These are phyloP conservation scores for Gentiana dahurica DNA, from an alignment of 257 asterid species.

Conservation along the genomic window DNA sequence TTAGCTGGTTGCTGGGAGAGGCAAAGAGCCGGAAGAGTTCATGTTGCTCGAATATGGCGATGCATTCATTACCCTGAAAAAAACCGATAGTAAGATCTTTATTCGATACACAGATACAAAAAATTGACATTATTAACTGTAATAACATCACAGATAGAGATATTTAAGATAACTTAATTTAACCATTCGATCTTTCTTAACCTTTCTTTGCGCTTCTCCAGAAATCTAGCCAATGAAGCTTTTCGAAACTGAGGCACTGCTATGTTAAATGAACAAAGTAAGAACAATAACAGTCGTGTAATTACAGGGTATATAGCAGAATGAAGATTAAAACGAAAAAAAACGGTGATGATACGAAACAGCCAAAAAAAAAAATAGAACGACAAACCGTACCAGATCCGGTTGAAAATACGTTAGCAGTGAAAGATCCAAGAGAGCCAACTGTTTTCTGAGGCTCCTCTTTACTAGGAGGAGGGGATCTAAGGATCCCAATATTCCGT, in stretches of 20 bases:
- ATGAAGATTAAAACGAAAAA: too few relatives aligned
- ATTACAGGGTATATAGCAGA: too few relatives aligned
- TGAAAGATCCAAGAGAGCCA: conserved; percentile 26
- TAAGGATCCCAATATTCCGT: conserved; percentile 22
- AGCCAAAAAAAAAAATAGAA: background rate
- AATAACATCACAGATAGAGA: background rate
- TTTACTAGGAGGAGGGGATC: conserved; percentile 22
- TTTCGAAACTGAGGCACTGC: conserved; percentile 88
- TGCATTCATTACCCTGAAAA: conserved; percentile 38
- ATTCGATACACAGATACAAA: background rate
- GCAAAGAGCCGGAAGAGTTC: conserved; percentile 40
- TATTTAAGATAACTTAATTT: background rate
- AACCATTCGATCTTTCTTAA: conserved; percentile 8
- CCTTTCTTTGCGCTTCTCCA: conserved; percentile 97
- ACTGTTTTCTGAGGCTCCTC: conserved; percentile 32
- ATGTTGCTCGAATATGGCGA: conserved; percentile 33
- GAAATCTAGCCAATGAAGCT: conserved; percentile 78
- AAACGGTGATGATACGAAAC: too few relatives aligned
- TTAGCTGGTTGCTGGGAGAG: conserved; percentile 30
- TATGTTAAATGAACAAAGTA: conserved; percentile 12
- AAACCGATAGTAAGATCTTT: conserved; percentile 2
- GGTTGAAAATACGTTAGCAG: conserved; percentile 30
- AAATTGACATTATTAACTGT: background rate
- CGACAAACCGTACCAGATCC: conserved; percentile 41
- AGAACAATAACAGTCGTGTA: too few relatives aligned